phyloP scores from a whole-genome alignment of 352 stramenopile genomes.

The Phytophthora hibernalis region DNA sequence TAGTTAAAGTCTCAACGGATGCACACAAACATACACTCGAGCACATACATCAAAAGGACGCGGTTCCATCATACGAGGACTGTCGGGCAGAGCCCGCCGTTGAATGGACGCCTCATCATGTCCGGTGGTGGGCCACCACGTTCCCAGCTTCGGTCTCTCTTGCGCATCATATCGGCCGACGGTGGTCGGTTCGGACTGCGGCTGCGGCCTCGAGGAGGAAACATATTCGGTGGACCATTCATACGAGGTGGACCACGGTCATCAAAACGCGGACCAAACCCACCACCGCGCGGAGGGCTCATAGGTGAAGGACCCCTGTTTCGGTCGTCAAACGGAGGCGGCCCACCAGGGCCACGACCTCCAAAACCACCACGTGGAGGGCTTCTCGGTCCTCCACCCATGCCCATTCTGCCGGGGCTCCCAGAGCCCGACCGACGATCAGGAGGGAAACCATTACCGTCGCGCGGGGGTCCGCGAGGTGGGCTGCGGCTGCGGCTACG shows the following conservation, averaged over 20 bases:
- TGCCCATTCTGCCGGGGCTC: conserved; percentile 15
- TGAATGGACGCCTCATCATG: conserved; percentile 33
- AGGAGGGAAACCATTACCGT: conserved; percentile 31
- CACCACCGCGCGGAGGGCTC: conserved; percentile 43
- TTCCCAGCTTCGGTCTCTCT: conserved; percentile 54
- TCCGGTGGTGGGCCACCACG: conserved; percentile 32
- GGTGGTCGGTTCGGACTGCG: conserved; percentile 44
- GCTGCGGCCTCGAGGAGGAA: conserved; percentile 47
- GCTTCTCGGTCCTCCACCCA: conserved; percentile 14
- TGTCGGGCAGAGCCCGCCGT: conserved; percentile 34
- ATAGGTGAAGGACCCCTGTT: conserved; percentile 22
- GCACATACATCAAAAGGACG: conserved; percentile 38
- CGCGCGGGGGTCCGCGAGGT: conserved; percentile 21
- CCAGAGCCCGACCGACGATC: conserved; percentile 15
- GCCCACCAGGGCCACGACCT: conserved; percentile 19
- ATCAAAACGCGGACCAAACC: conserved; percentile 41
- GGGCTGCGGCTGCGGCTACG: conserved; percentile 36
- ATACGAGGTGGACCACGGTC: conserved; percentile 24
- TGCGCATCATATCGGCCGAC: conserved; percentile 41
- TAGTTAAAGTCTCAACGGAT: conserved; percentile 4
- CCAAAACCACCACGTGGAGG: conserved; percentile 35
- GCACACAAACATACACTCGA: not conserved
- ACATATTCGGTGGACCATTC: conserved; percentile 39
- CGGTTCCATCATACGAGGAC: conserved; percentile 42
- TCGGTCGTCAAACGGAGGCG: conserved; percentile 31